A percentile compares a stretch with the other conserved stretches of the same genome.
phyloP scores from a whole-genome alignment of 371 early-diverging fungal genomes.

The Parasitella parasitica region DNA sequence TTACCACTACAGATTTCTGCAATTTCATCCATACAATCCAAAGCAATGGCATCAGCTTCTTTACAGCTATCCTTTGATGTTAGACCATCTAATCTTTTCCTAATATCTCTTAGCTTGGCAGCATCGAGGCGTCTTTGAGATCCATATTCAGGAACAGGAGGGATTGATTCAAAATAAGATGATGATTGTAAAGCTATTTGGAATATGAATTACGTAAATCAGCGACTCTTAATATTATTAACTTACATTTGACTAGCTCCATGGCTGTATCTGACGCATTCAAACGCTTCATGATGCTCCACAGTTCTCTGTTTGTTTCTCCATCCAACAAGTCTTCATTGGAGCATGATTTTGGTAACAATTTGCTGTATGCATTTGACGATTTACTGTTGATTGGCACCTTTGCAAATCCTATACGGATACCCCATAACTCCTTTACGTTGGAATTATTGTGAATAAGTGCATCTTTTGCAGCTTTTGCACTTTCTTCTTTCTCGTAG shows the following conservation, averaged over 20 bases:
- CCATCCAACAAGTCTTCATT: constrained; percentile 11
- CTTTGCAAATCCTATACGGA: constrained; percentile 91
- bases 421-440: constrained; percentile 70
- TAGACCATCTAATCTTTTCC: constrained; percentile 74
- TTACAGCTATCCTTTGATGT: constrained; percentile 46
- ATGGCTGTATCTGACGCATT: constrained; percentile 23
- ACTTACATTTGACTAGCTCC: constrained; percentile 13
- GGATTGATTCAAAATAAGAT: constrained; percentile 66
- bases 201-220: constrained; percentile 1
- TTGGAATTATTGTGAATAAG: constrained; percentile 83
- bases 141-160: constrained; percentile 71
- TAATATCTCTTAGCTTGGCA: constrained; percentile 78
- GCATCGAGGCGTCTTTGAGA: constrained; percentile 74
- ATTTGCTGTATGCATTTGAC: not conserved
- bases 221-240: not conserved
- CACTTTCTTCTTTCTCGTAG: constrained; percentile 84
- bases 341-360: not conserved
- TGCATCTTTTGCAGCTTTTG: constrained; percentile 81
- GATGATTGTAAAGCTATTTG: constrained; percentile 10
- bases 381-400: constrained; percentile 50
- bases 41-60: constrained; percentile 66
- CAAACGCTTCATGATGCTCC: constrained; percentile 32
- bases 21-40: constrained; percentile 69
- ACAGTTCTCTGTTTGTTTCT: constrained; percentile 5
- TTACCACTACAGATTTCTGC: constrained; percentile 89